These are phyloP conservation scores for Dunaliella primolecta DNA, from an alignment of 139 green algal species.

Conservation along the genomic window DNA sequence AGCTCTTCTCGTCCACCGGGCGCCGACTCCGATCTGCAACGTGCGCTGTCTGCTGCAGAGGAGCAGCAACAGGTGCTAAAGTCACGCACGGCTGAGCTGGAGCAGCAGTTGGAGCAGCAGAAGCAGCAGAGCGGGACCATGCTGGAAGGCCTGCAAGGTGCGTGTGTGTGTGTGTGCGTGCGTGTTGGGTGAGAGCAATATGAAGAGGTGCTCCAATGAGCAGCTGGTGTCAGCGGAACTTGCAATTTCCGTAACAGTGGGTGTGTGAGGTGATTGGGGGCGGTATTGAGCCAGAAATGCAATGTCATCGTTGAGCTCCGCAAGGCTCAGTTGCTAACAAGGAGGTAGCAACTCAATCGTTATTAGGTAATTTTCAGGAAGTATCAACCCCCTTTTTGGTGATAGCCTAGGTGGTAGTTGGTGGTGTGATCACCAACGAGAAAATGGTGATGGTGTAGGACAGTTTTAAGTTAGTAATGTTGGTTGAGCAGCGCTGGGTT, in stretches of 20 bases:
- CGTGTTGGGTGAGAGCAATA: no score
- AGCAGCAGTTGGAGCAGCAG: background rate
- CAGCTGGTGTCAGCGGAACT: background rate
- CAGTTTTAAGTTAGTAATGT: no score
- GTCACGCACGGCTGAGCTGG: background rate
- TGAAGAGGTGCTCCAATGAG: no score
- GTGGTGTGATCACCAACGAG: no score
- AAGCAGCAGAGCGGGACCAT: background rate
- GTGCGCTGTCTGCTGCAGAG: background rate
- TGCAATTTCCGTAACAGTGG: background rate
- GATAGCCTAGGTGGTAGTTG: no score
- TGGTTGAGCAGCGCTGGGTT: no score
- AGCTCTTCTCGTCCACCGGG: no score
- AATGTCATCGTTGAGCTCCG: background rate
- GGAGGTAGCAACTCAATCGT: background rate
- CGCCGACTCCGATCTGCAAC: background rate
- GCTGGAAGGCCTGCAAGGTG: background rate
- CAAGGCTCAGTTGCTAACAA: background rate
- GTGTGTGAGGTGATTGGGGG: background rate
- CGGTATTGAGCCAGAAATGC: background rate
- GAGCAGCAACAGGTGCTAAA: background rate
- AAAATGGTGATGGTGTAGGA: no score
- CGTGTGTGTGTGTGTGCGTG: background rate
- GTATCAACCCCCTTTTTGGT: no score
- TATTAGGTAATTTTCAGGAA: no score